phyloP scores from a whole-genome alignment of 2,329 filamentous ascomycete species.

The Trichoderma semiorbis region DNA sequence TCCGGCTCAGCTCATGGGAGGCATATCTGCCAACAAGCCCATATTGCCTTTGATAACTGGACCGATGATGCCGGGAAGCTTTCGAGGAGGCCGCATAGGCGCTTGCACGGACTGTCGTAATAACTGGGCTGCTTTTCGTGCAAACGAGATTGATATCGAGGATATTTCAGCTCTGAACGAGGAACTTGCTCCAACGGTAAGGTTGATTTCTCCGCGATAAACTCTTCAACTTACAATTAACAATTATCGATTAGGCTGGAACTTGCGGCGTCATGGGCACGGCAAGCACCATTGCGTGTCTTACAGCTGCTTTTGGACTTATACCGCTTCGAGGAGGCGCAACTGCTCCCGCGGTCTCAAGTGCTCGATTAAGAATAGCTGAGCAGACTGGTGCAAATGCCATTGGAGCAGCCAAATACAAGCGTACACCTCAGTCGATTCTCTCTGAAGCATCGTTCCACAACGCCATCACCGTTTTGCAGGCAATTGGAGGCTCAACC shows the following conservation, averaged over 20 bases:
- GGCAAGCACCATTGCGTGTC: conserved; percentile 83
- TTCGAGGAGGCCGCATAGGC: conserved; percentile 61
- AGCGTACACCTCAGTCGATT: conserved; percentile 65
- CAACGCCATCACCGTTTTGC: conserved; percentile 82
- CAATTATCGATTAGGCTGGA: conserved; percentile 48
- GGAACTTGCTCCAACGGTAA: conserved; percentile 66
- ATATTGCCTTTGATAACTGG: conserved; percentile 66
- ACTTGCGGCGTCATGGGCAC: conserved; percentile 92
- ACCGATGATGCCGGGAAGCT: conserved; percentile 71
- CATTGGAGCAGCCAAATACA: conserved; percentile 62
- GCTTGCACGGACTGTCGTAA: conserved; percentile 73
- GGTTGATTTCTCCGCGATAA: conserved; percentile 19
- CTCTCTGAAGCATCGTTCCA: conserved; percentile 74
- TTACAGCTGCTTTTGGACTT: conserved; percentile 78
- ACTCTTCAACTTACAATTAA: background rate
- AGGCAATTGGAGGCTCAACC: conserved; percentile 80
- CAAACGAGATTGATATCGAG: conserved; percentile 65
- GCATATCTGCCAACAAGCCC: conserved; percentile 70
- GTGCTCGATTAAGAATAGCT: conserved; percentile 76
- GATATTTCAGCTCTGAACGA: conserved; percentile 69
- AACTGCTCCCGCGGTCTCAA: conserved; percentile 73
- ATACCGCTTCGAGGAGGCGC: conserved; percentile 69
- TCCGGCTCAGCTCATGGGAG: conserved; percentile 72
- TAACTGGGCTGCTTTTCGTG: conserved; percentile 68
- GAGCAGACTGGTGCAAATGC: conserved; percentile 67